Base-by-base conservation (phyloP, 352 stramenopile genomes). In the Phytophthora constricta region DNA sequence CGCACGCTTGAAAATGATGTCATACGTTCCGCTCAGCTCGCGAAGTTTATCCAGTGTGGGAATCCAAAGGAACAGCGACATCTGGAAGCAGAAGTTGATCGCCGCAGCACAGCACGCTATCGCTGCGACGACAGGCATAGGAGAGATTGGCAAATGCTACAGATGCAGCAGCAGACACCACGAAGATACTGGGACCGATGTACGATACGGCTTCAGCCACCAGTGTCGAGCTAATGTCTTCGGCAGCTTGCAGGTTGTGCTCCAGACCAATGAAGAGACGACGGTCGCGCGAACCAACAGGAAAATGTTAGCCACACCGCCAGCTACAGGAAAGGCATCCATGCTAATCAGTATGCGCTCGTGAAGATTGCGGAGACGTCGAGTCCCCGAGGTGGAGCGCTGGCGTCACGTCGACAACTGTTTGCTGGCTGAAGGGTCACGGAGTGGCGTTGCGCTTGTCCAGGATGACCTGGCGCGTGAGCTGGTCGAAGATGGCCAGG, bases 261-360 rank as follows among this genome's bases (percentile, higher is more conserved):
- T 75, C 73, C 4, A 86, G 52, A 45, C 72, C 75, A 52, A 80
- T 62, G 22, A 86, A 86, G 19, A 86, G 63, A 54, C 63, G 71
- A 16, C 63, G 72, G 89, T 76, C 13, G 82, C 77, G 33, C 87
- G 75, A 26, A 90, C 76, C 19, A 90, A 33, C 26, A 90, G 45
- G 70, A 90, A 90, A 43, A 90, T 90, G 42, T 90, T 90, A 56
- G 89, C 82, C 4, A 90, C 82, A 58, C 82, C n/a, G n/a, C n/a
- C n/a, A n/a, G n/a, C n/a, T n/a, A n/a, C n/a, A n/a, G n/a, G n/a
- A n/a, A n/a, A n/a, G n/a, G n/a, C n/a, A n/a, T n/a, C n/a, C n/a
- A n/a, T n/a, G n/a, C n/a, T n/a, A n/a, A n/a, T n/a, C n/a, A n/a
- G n/a, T n/a, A n/a, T n/a, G n/a, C 45, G 55, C 74, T 81, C 50